phyloP scores from a whole-genome alignment of 2,329 filamentous ascomycete genomes.

The Aspergillus felis region DNA sequence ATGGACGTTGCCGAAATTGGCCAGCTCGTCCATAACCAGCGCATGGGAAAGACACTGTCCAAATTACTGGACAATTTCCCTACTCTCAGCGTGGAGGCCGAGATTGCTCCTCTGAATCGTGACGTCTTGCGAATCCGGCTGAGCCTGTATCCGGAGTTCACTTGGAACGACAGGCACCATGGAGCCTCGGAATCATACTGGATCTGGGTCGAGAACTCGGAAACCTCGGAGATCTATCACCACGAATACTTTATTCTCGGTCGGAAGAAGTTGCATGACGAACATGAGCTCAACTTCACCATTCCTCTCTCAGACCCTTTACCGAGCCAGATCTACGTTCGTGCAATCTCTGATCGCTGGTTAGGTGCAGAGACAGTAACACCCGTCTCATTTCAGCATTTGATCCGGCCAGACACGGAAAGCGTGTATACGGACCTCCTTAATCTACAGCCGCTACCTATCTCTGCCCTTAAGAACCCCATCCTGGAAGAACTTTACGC shows the following conservation, averaged over 20 bases:
- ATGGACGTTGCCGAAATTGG: constrained; percentile 94
- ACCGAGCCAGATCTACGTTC: constrained; percentile 92
- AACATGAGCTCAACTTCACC: constrained; percentile 97
- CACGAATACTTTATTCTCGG: constrained; percentile 95
- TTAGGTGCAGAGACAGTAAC: constrained; percentile 93
- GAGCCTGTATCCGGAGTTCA: constrained; percentile 81
- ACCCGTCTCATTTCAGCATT: constrained; percentile 93
- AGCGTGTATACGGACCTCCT: constrained; percentile 94
- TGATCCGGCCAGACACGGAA: constrained; percentile 95
- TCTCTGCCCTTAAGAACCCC: constrained; percentile 83
- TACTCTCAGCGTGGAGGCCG: constrained; percentile 81
- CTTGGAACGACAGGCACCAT: constrained; percentile 90
- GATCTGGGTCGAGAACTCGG: constrained; percentile 98
- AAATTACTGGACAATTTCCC: constrained; percentile 88
- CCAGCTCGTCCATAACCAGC: constrained; percentile 81
- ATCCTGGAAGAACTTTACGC: constrained; percentile 83
- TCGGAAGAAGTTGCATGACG: constrained; percentile 83
- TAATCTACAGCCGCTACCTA: constrained; percentile 82
- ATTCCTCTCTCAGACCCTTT: constrained; percentile 91
- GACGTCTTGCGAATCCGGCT: constrained; percentile 92
- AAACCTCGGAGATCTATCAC: constrained; percentile 95
- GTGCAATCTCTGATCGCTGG: constrained; percentile 93
- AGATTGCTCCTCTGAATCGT: constrained; percentile 91
- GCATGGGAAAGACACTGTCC: constrained; percentile 76
- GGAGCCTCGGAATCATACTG: constrained; percentile 95